Percentiles rank a stretch among this genome's conserved stretches.
Conservation (phyloP, 148 eudicot species). For the Persicaria tinctoria region DNA sequence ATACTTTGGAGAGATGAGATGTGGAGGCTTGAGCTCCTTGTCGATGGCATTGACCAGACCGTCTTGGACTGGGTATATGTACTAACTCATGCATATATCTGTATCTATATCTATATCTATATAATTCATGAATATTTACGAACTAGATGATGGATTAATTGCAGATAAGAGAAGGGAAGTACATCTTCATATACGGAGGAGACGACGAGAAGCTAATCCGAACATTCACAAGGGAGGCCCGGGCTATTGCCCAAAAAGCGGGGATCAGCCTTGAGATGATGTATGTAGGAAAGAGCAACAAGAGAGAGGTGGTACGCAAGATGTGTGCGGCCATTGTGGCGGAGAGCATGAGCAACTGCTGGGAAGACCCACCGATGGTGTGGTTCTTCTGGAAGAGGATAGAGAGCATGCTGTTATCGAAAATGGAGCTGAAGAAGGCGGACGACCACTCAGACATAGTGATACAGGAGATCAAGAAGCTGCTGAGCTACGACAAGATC, state of each 20-base stretch:
- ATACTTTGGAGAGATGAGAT: constrained; percentile 43
- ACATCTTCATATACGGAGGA: constrained; percentile 42
- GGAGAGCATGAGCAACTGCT: constrained; percentile 27
- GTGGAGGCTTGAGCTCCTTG: constrained; percentile 62
- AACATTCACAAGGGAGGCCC: constrained; percentile 30
- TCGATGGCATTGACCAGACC: constrained; percentile 40
- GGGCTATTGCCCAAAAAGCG: constrained; percentile 14
- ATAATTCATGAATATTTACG: background rate
- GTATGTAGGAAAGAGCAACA: constrained; percentile 35
- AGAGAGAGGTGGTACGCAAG: constrained; percentile 27
- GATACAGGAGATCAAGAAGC: constrained; percentile 37
- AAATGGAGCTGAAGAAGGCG: constrained; percentile 21
- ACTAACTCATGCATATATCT: background rate
- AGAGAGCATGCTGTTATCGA: constrained; percentile 40
- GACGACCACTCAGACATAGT: constrained; percentile 29
- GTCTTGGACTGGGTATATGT: constrained; percentile 40
- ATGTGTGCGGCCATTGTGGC: constrained; percentile 21
- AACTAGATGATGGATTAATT: background rate
- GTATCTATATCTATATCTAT: background rate
- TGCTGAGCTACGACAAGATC: constrained; percentile 39
- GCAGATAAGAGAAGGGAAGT: constrained; percentile 37
- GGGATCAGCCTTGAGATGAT: constrained; percentile 27
- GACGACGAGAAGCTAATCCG: constrained; percentile 38
- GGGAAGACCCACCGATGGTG: constrained; percentile 18
- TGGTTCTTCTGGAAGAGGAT: constrained; percentile 45